These are phyloP conservation scores for Zygoascus tannicola DNA, from an alignment of 805 yeast genomes.

Conservation along the genomic window DNA sequence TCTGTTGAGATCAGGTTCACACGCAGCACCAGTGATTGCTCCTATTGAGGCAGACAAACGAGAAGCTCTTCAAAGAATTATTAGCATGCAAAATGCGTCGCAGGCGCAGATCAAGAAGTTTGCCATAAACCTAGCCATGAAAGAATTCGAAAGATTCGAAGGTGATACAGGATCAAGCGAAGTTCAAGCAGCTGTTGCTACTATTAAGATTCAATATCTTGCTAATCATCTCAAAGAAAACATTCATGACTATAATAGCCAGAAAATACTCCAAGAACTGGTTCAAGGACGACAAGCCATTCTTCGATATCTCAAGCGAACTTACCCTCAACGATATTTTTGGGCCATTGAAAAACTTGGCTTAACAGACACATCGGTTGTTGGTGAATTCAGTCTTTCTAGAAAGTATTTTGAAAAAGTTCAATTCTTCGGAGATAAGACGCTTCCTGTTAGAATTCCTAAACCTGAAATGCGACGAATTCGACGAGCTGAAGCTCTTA, in stretches of 20 bases:
- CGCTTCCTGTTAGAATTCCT: slow-evolving; percentile 24
- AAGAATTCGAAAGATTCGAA: slow-evolving; percentile 71
- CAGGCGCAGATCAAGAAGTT: slow-evolving; percentile 46
- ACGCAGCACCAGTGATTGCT: slow-evolving; percentile 22
- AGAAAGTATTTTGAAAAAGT: slow-evolving; percentile 27
- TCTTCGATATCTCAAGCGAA: slow-evolving; percentile 71
- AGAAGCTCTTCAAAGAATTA: slow-evolving; percentile 59
- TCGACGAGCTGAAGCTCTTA: slow-evolving; percentile 12
- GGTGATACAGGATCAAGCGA: slow-evolving; percentile 95
- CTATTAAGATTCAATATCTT: slow-evolving; percentile 68
- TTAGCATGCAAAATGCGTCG: slow-evolving; percentile 63
- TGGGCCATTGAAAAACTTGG: slow-evolving; percentile 85
- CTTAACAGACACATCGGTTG: slow-evolving; percentile 67
- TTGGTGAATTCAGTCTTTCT: slow-evolving; percentile 52
- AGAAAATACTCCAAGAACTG: slow-evolving; percentile 64
- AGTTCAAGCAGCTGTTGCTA: slow-evolving; percentile 88
- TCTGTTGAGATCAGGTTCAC: slow-evolving; percentile 29
- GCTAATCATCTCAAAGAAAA: slow-evolving; percentile 63
- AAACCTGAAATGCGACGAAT: slow-evolving; percentile 17
- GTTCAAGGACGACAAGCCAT: slow-evolving; percentile 85
- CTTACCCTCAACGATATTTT: slow-evolving; percentile 71
- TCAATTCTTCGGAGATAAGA: slow-evolving; percentile 31
- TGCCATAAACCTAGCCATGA: slow-evolving; percentile 55
- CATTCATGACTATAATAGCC: slow-evolving; percentile 64
- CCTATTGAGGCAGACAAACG: slow-evolving; percentile 45